A percentile compares a stretch with the other conserved stretches of the same genome.
These are phyloP conservation scores for Gyromitra esculenta DNA, from an alignment of 2,329 filamentous ascomycete species.

Conservation along the genomic window DNA sequence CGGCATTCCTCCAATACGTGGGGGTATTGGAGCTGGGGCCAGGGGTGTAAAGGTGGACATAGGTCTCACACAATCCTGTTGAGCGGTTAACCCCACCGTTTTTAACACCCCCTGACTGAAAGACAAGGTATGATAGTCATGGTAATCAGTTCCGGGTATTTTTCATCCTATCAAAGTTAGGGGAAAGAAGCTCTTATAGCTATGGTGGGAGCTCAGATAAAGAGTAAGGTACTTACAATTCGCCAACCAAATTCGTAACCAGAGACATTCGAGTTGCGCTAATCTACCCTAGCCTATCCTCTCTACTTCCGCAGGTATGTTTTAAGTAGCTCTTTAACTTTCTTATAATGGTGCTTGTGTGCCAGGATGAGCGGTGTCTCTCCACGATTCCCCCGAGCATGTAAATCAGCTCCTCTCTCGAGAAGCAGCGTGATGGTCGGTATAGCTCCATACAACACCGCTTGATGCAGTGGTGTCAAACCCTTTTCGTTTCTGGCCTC, in stretches of 20 bases:
- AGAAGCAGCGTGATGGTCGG: conserved; percentile 32
- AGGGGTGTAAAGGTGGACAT: neutral
- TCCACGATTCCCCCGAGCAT: conserved; percentile 24
- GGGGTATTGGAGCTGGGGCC: neutral
- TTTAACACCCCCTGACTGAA: neutral
- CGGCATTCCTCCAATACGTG: neutral
- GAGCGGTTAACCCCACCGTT: neutral
- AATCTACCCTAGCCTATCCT: neutral
- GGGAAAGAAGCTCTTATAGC: neutral
- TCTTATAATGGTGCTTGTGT: conserved; percentile 24
- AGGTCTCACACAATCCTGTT: neutral
- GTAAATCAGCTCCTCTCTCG: conserved; percentile 31
- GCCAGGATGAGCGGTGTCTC: conserved; percentile 34
- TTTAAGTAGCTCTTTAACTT: conserved; percentile 32
- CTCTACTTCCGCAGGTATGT: conserved; percentile 15
- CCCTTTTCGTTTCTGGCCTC: conserved; percentile 21
- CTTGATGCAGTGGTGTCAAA: conserved; percentile 38
- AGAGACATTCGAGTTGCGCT: neutral
- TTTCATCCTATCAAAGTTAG: conserved; percentile 7
- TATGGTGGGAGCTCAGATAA: neutral
- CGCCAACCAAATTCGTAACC: neutral
- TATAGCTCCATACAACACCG: conserved; percentile 33
- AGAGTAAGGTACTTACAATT: conserved; percentile 11
- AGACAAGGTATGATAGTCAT: neutral
- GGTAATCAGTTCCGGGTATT: neutral